Evolutionary conservation across 2,329 filamentous ascomycete species (phyloP), one percentile per base, ranked within the genome.

Genomic region (Exophiala sideris): DNA sequence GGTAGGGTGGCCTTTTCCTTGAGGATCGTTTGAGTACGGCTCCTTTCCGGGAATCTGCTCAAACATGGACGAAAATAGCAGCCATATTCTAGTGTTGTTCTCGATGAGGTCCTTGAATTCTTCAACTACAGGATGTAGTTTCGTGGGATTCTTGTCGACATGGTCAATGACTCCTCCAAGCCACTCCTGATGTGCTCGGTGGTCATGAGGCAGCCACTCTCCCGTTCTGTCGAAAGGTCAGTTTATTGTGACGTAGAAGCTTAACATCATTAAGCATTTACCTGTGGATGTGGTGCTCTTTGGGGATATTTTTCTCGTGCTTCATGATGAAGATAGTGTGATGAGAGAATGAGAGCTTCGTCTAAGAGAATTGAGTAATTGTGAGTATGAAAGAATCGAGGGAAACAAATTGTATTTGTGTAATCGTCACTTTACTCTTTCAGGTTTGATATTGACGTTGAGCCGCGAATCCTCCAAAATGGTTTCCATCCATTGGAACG

Each of bases 81-180:
- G 84, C 72, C 82, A 85, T 21, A 89, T 72, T 18, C 83, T 78
- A 1, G 84, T 72, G 59, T 83, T 83, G 24, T 68, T 68, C 66
- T 89, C 85, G 58, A 89, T 88, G 20, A 88, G 71, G 1, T 79
- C 67, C 64, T 83, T 76, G 71, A 89, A 87, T 59, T 88, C 85
- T 57, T 78, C 63, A 0, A 89, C 68, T 0, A 83, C 83, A 0
- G 84, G 84, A 10, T 79, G 76, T 0, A 88, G 73, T 1, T 77
- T 67, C 60, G 78, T 70, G 3, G 70, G 64, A 6, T 72, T 70
- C 52, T 79, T 69, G 61, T 84, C 79, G 18, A 83, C 78, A 38
- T 84, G 73, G 6, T 79, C 68, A 40, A 85, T 76, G 16, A 82
- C 73, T 11, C 74, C 74, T 6, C 71, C 71, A n/a, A 89, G 77